Evolutionary conservation across 2,329 filamentous ascomycete genomes (phyloP).

Genomic region (Hymenotorrendiella dingleyae): DNA sequence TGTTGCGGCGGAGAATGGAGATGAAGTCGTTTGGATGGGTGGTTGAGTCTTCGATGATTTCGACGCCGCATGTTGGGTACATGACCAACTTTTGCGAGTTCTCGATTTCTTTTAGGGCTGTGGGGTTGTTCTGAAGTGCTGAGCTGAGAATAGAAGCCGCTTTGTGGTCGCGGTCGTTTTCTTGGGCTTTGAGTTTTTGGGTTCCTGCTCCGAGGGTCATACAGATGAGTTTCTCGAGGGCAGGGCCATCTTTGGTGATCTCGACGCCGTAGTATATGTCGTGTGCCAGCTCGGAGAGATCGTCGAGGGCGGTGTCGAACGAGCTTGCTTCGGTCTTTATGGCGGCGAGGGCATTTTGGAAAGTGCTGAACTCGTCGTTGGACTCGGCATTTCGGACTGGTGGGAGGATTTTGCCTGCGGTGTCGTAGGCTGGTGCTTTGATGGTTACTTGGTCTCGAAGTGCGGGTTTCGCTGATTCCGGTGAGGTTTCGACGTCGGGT

Average conservation of each 20-base stretch:
- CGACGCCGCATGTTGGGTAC: slow-evolving; percentile 24
- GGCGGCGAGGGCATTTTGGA: slow-evolving; percentile 42
- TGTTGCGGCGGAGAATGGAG: slow-evolving; percentile 19
- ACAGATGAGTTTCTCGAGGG: slow-evolving; percentile 51
- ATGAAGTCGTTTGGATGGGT: slow-evolving; percentile 17
- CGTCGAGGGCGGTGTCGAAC: slow-evolving; percentile 38
- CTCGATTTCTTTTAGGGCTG: slow-evolving; percentile 48
- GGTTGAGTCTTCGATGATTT: neutral
- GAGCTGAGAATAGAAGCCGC: slow-evolving; percentile 53
- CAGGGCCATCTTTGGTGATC: slow-evolving; percentile 49
- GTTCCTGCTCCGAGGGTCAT: slow-evolving; percentile 35
- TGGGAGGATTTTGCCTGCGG: slow-evolving; percentile 50
- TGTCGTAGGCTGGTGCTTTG: slow-evolving; percentile 51
- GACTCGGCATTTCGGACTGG: slow-evolving; percentile 35
- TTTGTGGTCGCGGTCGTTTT: slow-evolving; percentile 28
- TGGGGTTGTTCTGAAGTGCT: slow-evolving; percentile 59
- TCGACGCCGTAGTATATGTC: slow-evolving; percentile 66
- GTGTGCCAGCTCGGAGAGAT: slow-evolving; percentile 58
- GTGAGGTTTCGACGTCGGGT: slow-evolving; percentile 7
- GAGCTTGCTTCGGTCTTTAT: slow-evolving; percentile 39
- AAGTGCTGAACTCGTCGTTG: slow-evolving; percentile 38
- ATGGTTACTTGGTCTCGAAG: slow-evolving; percentile 35
- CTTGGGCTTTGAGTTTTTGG: slow-evolving; percentile 16
- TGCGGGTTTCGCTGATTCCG: slow-evolving; percentile 17
- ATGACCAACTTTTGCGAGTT: slow-evolving; percentile 37